Evolutionary conservation across 768 basidiomycete species (phyloP).

Genomic region (Suillus subaureus): DNA sequence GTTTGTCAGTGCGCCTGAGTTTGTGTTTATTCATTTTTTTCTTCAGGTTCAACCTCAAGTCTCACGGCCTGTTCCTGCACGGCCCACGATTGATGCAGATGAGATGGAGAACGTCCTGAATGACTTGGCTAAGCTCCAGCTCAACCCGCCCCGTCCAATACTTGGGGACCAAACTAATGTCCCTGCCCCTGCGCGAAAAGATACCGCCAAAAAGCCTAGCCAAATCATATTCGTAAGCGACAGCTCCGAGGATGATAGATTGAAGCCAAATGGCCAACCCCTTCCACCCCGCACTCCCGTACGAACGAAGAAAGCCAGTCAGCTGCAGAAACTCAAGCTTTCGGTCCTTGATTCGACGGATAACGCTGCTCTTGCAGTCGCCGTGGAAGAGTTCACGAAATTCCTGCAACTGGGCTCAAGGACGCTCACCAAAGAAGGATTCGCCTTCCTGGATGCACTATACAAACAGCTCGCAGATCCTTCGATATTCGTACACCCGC

Average conservation of each 20-base stretch:
- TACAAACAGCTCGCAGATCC: constrained; percentile 74
- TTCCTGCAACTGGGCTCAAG: constrained; percentile 63
- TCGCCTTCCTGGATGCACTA: constrained; percentile 67
- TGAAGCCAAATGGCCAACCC: constrained; percentile 18
- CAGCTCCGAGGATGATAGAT: constrained; percentile 35
- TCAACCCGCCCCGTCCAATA: constrained; percentile 47
- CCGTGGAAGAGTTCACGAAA: constrained; percentile 62
- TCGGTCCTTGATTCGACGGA: constrained; percentile 50
- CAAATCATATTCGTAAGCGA: constrained; percentile 49
- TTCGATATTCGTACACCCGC: constrained; percentile 54
- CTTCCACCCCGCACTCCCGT: constrained; percentile 32
- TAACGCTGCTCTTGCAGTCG: constrained; percentile 52
- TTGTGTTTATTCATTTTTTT: constrained; percentile 4
- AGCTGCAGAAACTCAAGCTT: constrained; percentile 49
- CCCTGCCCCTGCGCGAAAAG: constrained; percentile 36
- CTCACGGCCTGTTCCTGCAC: constrained; percentile 23
- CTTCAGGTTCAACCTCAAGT: constrained; percentile 35
- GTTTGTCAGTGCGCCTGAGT: constrained; percentile 3
- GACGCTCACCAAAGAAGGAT: constrained; percentile 70
- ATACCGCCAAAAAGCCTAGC: constrained; percentile 24
- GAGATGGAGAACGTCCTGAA: constrained; percentile 60
- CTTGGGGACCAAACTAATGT: constrained; percentile 55
- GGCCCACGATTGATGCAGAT: constrained; percentile 32
- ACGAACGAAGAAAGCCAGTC: constrained; percentile 45
- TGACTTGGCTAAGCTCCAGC: constrained; percentile 59